Evolutionary conservation across 805 yeast genomes (phyloP).

Genomic region (Ogataea salicorniae): DNA sequence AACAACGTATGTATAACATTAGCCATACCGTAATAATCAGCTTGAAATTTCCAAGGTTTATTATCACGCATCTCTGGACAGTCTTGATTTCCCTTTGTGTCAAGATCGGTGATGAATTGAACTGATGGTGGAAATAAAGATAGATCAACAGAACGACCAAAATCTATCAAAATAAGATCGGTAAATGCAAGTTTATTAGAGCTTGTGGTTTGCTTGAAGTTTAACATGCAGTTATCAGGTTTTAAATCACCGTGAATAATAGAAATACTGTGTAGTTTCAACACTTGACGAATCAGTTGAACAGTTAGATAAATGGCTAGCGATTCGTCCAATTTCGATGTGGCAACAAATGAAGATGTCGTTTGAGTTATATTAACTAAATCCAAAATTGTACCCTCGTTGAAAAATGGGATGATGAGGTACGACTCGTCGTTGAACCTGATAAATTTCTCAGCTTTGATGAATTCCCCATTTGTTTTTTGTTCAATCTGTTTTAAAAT

Average conservation of each 20-base stretch:
- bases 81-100: conserved; percentile 54
- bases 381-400: conserved; percentile 72
- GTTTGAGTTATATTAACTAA: conserved; percentile 46
- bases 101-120: conserved; percentile 56
- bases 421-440: conserved; percentile 63
- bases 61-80: conserved; percentile 63
- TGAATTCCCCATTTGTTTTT: conserved; percentile 27
- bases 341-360: background rate
- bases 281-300: conserved; percentile 57
- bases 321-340: conserved; percentile 48
- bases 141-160: conserved; percentile 76
- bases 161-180: conserved; percentile 54
- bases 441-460: conserved; percentile 48
- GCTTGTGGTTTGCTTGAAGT: conserved; percentile 33
- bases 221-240: conserved; percentile 81
- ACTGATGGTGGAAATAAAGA: conserved; percentile 45
- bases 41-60: conserved; percentile 69
- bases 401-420: conserved; percentile 54
- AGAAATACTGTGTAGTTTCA: conserved; percentile 55
- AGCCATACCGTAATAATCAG: conserved; percentile 82
- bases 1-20: conserved; percentile 65
- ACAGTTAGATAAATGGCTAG: conserved; percentile 58
- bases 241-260: conserved; percentile 83
- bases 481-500: conserved; percentile 54
- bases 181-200: conserved; percentile 10